phyloP scores from a whole-genome alignment of 768 basidiomycete species.

The Dioszegia hungarica region DNA sequence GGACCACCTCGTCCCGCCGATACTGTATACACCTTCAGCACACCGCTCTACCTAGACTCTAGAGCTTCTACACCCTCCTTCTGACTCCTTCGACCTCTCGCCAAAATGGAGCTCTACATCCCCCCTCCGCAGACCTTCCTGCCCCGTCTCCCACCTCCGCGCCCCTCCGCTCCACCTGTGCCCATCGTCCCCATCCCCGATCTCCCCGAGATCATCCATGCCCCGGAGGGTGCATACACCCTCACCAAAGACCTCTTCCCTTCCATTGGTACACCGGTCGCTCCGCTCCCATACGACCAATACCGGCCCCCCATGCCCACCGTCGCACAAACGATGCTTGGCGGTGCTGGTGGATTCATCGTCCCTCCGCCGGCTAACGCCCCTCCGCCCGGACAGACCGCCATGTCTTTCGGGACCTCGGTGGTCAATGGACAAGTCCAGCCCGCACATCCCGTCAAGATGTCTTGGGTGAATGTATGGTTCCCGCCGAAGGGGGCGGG shows the following conservation, averaged over 20 bases:
- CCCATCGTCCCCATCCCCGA: conserved; percentile 39
- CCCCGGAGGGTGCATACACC: conserved; percentile 42
- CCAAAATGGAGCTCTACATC: conserved; percentile 41
- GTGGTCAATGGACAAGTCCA: conserved; percentile 40
- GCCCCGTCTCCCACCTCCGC: conserved; percentile 32
- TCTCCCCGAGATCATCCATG: conserved; percentile 34
- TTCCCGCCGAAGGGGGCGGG: conserved; percentile 34
- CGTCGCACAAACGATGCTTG: conserved; percentile 15
- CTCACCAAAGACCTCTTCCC: conserved; percentile 29
- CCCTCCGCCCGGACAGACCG: conserved; percentile 19
- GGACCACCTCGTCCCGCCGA: too few species aligned
- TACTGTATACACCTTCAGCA: too few species aligned
- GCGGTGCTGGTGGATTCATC: conserved; percentile 34
- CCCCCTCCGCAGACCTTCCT: conserved; percentile 34
- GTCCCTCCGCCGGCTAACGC: conserved; percentile 15
- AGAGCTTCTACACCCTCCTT: too few species aligned
- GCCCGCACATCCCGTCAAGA: conserved; percentile 33
- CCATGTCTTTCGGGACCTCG: conserved; percentile 30
- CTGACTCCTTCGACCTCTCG: too few species aligned
- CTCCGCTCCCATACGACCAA: conserved; percentile 19
- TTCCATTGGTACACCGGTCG: conserved; percentile 24
- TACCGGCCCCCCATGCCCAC: conserved; percentile 10
- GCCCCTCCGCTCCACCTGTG: conserved; percentile 36
- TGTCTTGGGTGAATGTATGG: conserved; percentile 40
- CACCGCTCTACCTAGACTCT: too few species aligned